phyloP scores from a whole-genome alignment of 805 yeast genomes.

The Nakazawaea wyomingensis region DNA sequence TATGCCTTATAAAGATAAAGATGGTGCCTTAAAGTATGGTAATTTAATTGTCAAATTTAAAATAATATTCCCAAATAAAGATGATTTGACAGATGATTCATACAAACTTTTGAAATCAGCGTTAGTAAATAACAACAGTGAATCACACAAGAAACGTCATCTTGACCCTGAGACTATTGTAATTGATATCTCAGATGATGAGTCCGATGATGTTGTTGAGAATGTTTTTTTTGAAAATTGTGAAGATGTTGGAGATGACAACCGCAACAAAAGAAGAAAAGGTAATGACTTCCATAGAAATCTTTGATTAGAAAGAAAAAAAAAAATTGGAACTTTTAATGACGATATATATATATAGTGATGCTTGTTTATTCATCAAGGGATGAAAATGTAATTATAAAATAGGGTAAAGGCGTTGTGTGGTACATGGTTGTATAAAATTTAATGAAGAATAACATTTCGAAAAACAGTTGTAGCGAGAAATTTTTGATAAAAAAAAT shows the following conservation, averaged over 20 bases:
- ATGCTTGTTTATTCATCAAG: too few relatives aligned
- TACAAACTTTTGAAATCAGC: constrained; percentile 16
- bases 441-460: too few relatives aligned
- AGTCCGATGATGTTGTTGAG: background rate
- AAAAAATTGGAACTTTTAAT: background rate
- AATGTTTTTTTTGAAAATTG: constrained; percentile 1
- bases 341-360: too few relatives aligned
- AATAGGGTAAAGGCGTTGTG: background rate
- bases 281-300: background rate
- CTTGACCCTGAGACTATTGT: background rate
- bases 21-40: constrained; percentile 31
- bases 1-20: constrained; percentile 46
- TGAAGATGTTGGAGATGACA: background rate
- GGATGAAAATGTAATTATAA: too few relatives aligned
- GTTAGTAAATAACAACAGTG: constrained; percentile 5
- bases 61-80: constrained; percentile 48
- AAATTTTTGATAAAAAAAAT: background rate
- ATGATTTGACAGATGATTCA: constrained; percentile 35
- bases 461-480: too few relatives aligned
- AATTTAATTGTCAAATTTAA: constrained; percentile 54
- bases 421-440: too few relatives aligned
- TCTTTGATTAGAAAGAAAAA: background rate
- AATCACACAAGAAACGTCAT: background rate
- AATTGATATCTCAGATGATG: background rate
- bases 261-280: background rate